These are phyloP conservation scores for Rhynchosporium graminicola DNA, from an alignment of 2,329 filamentous ascomycete genomes.

Conservation along the genomic window DNA sequence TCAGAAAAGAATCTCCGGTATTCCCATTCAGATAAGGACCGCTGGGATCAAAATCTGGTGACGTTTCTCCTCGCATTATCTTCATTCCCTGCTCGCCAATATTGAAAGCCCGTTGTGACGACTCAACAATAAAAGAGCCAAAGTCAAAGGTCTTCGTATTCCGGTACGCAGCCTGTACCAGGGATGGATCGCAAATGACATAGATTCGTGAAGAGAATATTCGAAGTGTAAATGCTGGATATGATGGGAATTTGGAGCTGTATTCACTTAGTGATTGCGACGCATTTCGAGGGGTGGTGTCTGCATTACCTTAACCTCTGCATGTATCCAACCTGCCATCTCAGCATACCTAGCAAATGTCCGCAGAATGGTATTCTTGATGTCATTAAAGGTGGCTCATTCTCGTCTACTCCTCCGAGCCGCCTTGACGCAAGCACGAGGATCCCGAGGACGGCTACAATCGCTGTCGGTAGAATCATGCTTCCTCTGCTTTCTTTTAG, in stretches of 20 bases:
- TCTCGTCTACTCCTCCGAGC: constrained; percentile 14
- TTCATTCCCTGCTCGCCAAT: constrained; percentile 40
- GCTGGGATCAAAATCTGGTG: constrained; percentile 35
- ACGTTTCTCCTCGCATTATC: constrained; percentile 37
- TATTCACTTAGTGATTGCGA: constrained; percentile 16
- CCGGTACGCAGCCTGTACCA: constrained; percentile 46
- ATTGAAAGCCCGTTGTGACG: constrained; percentile 44
- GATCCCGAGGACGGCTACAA: constrained; percentile 17
- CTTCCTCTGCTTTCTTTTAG: constrained; percentile 15
- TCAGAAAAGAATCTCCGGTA: constrained; percentile 40
- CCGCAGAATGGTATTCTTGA: constrained; percentile 48
- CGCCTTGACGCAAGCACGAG: constrained; percentile 17
- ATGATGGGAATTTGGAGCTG: constrained; percentile 32
- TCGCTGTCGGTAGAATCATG: constrained; percentile 13
- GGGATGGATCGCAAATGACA: constrained; percentile 45
- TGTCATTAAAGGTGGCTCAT: constrained; percentile 47
- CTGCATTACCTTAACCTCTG: constrained; percentile 43
- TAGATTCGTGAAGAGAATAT: constrained; percentile 49
- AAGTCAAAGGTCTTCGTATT: constrained; percentile 46
- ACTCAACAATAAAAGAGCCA: constrained; percentile 45
- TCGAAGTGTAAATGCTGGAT: constrained; percentile 47
- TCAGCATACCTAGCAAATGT: constrained; percentile 48
- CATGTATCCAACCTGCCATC: constrained; percentile 43
- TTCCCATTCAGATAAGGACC: constrained; percentile 32
- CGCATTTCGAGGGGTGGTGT: neutral